phyloP scores from a whole-genome alignment of 257 asterid genomes.

The Nicotiana paniculata region DNA sequence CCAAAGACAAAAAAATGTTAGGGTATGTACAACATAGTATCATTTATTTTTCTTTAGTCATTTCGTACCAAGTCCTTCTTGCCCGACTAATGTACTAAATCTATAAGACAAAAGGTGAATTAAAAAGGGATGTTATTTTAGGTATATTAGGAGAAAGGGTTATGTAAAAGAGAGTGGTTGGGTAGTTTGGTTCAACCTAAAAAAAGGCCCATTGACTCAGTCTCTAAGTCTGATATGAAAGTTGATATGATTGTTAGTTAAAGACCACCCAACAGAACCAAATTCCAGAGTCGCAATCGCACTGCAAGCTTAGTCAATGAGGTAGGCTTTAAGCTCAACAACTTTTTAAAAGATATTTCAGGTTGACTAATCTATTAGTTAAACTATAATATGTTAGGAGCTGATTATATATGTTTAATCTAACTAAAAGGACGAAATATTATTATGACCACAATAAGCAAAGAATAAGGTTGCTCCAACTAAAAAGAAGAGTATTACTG shows the following conservation, averaged over 20 bases:
- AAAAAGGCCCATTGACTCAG: background rate
- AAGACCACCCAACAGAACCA: background rate
- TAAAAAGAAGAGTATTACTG: background rate
- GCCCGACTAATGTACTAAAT: too few relatives aligned
- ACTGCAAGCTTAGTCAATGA: background rate
- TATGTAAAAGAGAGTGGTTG: background rate
- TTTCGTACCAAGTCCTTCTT: too few relatives aligned
- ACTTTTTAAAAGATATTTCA: background rate
- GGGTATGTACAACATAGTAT: too few relatives aligned
- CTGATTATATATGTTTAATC: background rate
- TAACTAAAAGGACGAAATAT: background rate
- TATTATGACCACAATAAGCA: background rate
- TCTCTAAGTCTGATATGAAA: background rate
- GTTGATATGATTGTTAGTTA: background rate
- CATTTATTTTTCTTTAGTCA: too few relatives aligned
- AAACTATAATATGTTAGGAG: background rate
- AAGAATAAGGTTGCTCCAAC: background rate
- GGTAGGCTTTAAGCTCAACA: background rate
- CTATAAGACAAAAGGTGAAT: too few relatives aligned
- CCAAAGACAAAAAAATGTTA: too few relatives aligned
- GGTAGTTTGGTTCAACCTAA: background rate
- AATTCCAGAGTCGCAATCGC: background rate
- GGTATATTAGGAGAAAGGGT: too few relatives aligned
- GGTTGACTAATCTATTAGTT: background rate
- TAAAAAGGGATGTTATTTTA: too few relatives aligned